Conservation (phyloP, 2,329 filamentous ascomycete species). For the Colletotrichum gigasporum region DNA sequence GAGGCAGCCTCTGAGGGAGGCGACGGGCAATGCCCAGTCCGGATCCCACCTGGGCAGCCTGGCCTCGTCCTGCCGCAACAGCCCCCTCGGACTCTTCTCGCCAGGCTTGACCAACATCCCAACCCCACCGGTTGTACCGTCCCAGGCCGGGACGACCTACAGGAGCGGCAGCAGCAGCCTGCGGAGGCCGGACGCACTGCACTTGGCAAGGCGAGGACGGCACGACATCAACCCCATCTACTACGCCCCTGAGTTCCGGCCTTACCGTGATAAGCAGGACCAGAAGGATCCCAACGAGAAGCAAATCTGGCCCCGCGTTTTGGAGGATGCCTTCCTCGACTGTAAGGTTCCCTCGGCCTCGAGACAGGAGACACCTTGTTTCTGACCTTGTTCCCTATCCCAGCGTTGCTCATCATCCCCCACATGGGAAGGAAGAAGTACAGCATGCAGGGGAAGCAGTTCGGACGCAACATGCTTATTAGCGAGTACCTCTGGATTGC, state of each 20-base stretch:
- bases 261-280: slow-evolving; percentile 72
- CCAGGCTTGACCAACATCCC: slow-evolving; percentile 58
- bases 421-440: slow-evolving; percentile 74
- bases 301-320: slow-evolving; percentile 68
- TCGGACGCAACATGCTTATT: slow-evolving; percentile 77
- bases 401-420: slow-evolving; percentile 72
- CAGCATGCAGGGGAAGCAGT: slow-evolving; percentile 69
- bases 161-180: slow-evolving; percentile 42
- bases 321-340: slow-evolving; percentile 75
- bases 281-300: slow-evolving; percentile 71
- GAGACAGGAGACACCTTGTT: not conserved
- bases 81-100: slow-evolving; percentile 52
- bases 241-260: slow-evolving; percentile 69
- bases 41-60: slow-evolving; percentile 39
- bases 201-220: slow-evolving; percentile 43
- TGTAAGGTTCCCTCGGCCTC: slow-evolving; percentile 52
- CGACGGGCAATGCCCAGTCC: slow-evolving; percentile 61
- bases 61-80: slow-evolving; percentile 53
- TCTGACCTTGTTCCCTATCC: slow-evolving; percentile 45
- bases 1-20: slow-evolving; percentile 60
- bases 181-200: slow-evolving; percentile 39
- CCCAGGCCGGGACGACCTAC: slow-evolving; percentile 52
- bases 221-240: slow-evolving; percentile 67
- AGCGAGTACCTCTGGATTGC: slow-evolving; percentile 72
- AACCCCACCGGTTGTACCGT: slow-evolving; percentile 58